Percentiles rank a stretch among this genome's conserved stretches.
Conservation (phyloP, 345 rosid genomes). For the Chamaenerion angustifolium region DNA sequence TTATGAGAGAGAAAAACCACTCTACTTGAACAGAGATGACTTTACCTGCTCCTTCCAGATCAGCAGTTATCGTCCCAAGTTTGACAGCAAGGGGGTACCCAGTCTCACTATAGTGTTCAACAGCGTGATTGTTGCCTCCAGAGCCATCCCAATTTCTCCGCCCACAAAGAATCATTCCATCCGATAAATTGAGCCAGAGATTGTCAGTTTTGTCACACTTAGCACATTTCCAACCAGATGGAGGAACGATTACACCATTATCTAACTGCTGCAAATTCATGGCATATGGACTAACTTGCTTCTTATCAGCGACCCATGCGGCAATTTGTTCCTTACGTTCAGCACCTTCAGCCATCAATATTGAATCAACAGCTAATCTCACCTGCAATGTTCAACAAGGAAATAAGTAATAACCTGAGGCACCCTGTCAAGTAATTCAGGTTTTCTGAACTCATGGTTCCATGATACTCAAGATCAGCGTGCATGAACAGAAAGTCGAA, state of each 20-base stretch:
- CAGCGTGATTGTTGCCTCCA: slow-evolving; percentile 95
- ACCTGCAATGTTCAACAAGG: slow-evolving; percentile 31
- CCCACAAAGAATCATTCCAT: slow-evolving; percentile 94
- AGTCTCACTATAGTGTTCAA: slow-evolving; percentile 79
- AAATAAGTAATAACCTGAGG: not conserved
- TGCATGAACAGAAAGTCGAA: not conserved
- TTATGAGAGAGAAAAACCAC: not conserved
- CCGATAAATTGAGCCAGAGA: slow-evolving; percentile 94
- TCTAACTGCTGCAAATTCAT: slow-evolving; percentile 60
- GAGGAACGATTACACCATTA: slow-evolving; percentile 60
- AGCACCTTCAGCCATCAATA: slow-evolving; percentile 70
- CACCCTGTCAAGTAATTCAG: not conserved
- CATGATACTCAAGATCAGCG: too few species aligned
- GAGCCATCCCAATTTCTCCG: slow-evolving; percentile 94
- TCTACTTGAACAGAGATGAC: slow-evolving; percentile 6
- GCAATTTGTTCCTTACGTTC: slow-evolving; percentile 82
- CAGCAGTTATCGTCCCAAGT: slow-evolving; percentile 92
- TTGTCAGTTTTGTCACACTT: slow-evolving; percentile 90
- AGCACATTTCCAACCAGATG: slow-evolving; percentile 82
- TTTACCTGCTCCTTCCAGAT: slow-evolving; percentile 95
- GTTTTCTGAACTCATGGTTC: too few species aligned
- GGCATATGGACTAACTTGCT: slow-evolving; percentile 69
- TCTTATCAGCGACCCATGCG: slow-evolving; percentile 89
- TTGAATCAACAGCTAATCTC: slow-evolving; percentile 80
- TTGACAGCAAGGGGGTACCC: slow-evolving; percentile 90